Base-by-base conservation (phyloP, 441 rosid species). In the Gossypium schwendimanii region DNA sequence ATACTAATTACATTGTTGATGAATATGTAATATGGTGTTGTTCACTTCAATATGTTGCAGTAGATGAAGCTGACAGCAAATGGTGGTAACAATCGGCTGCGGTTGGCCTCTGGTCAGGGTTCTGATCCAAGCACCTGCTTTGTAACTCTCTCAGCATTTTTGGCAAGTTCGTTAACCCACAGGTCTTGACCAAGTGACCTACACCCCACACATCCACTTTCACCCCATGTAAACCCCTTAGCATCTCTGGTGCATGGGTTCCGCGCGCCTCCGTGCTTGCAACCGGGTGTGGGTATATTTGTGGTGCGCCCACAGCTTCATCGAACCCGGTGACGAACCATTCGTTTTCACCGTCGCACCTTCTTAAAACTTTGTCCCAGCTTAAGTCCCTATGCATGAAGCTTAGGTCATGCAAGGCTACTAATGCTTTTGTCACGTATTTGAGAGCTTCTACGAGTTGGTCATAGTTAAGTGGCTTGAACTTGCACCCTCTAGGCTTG, bases 171-270 rank as follows among this genome's bases (percentile, higher is more conserved):
- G 77, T 80, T 64, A 94, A 70, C 47, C 94, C 99, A 73, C 96
- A 85, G 0, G 91, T 92, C 84, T 81, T 91, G 20, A 94, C 80
- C 89, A 94, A 74, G 70, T 89, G 73, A 1, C 98, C 99, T 0
- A 94, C 84, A 0, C 97, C 99, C 97, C 98, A 94, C 17, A 94
- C 96, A 81, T 94, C 99, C 24, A 94, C 99, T 76, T 94, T 94
- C 63, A 89, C 93, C 11, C 91, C 93, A 76, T 94, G 97, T 82
- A 92, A 67, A 1, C 97, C 97, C 60, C 92, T 81, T 49, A 87
- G 92, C 96, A 92, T 87, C 85, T 94, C 98, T 71, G 98, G 98
- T 0, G 98, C 97, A 74, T 86, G 86, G 12, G 81, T 78, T 17
- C 85, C 90, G 71, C 86, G 84, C 53, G 81, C 87, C 81, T 84